These are phyloP conservation scores for Pseudopithomyces maydicus DNA, from an alignment of 2,329 filamentous ascomycete species.

Conservation along the genomic window DNA sequence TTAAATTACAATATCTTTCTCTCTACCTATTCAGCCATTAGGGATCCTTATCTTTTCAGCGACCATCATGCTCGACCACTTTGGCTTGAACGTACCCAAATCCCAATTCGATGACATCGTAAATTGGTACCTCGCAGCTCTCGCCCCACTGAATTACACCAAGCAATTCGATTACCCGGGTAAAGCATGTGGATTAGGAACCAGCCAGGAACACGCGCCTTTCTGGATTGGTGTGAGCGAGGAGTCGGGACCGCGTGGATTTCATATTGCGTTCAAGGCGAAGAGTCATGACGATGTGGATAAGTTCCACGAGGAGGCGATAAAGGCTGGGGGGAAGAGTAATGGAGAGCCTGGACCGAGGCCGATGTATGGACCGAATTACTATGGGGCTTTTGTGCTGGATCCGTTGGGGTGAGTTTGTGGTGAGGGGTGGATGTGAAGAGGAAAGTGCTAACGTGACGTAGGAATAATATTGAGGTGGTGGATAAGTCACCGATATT, in stretches of 20 bases:
- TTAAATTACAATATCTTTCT: no score
- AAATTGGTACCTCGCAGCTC: constrained; percentile 28
- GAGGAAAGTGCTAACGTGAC: background rate
- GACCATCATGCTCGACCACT: constrained; percentile 50
- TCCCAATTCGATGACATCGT: constrained; percentile 23
- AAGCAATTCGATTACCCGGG: constrained; percentile 27
- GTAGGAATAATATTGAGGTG: constrained; percentile 29
- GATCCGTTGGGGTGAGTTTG: constrained; percentile 31
- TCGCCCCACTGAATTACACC: constrained; percentile 31
- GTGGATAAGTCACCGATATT: constrained; percentile 20
- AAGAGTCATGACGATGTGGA: constrained; percentile 22
- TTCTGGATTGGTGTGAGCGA: constrained; percentile 26
- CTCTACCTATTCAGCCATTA: no score
- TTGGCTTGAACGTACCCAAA: constrained; percentile 23
- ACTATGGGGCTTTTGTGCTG: constrained; percentile 33
- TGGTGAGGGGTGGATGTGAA: background rate
- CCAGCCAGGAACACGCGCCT: constrained; percentile 8
- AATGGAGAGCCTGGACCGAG: constrained; percentile 32
- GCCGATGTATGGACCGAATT: constrained; percentile 29
- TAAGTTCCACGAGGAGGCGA: constrained; percentile 24
- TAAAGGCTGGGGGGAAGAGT: constrained; percentile 30
- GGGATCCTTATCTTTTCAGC: background rate
- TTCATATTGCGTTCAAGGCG: constrained; percentile 28
- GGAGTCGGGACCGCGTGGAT: constrained; percentile 1
- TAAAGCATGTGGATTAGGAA: constrained; percentile 20